phyloP scores from a whole-genome alignment of 306 rosid genomes.

The Glycine tomentella region DNA sequence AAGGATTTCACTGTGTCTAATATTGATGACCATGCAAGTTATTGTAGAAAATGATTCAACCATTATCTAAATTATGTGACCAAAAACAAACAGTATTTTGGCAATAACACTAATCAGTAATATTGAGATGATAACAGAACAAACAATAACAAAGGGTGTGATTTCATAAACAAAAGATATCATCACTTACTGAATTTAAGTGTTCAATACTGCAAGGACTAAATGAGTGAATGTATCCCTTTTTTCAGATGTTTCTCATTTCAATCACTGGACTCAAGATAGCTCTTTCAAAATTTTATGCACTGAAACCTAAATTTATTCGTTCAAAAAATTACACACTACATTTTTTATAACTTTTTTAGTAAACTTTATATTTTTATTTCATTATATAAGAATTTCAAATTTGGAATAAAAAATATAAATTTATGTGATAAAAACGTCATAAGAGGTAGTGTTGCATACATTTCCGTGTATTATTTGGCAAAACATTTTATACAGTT shows the following conservation, averaged over 20 bases:
- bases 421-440: too few species aligned
- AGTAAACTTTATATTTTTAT: not conserved
- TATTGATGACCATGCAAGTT: not conserved
- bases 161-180: not conserved
- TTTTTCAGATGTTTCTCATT: not conserved
- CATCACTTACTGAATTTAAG: too few species aligned
- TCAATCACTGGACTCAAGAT: not conserved
- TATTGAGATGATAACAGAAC: not conserved
- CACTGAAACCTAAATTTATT: not conserved
- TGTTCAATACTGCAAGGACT: not conserved
- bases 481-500: not conserved
- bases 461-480: not conserved
- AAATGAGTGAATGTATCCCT: not conserved
- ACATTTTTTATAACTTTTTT: not conserved
- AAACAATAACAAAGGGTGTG: not conserved
- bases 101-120: not conserved
- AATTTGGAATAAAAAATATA: too few species aligned
- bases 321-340: not conserved
- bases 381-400: not conserved
- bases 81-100: not conserved
- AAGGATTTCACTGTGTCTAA: not conserved
- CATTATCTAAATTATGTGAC: too few species aligned
- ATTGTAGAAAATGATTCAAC: too few species aligned
- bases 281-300: not conserved
- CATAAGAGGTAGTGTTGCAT: not conserved